Evolutionary conservation across 2,329 filamentous ascomycete species (phyloP).

Genomic region (Xylaria sp.): DNA sequence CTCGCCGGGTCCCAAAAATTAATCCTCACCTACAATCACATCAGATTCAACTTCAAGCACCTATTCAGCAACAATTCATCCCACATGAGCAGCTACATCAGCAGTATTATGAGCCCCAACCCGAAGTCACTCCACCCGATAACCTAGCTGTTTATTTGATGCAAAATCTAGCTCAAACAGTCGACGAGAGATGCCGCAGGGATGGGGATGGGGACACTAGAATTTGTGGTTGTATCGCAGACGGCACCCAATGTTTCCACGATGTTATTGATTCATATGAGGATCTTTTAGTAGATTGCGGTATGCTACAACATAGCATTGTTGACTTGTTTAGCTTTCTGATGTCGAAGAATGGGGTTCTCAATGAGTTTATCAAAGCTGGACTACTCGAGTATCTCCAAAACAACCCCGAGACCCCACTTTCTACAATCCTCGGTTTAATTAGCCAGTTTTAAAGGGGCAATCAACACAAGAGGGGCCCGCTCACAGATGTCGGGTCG

Average conservation of each 20-base stretch:
- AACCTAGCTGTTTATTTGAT: not conserved
- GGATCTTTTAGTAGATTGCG: not conserved
- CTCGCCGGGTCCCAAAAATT: not conserved
- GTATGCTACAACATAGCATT: constrained; percentile 8
- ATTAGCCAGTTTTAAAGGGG: too few relatives aligned
- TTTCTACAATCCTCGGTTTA: not conserved
- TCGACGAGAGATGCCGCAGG: not conserved
- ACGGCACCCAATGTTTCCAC: not conserved
- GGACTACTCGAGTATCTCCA: not conserved
- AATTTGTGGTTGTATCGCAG: constrained; percentile 1
- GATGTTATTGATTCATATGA: not conserved
- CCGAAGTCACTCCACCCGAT: not conserved
- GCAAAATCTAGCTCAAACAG: not conserved
- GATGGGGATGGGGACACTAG: not conserved
- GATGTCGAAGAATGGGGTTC: not conserved
- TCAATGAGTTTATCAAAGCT: fast-evolving
- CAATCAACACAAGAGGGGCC: too few relatives aligned
- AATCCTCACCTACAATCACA: not conserved
- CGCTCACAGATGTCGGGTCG: too few relatives aligned
- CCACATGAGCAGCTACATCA: not conserved
- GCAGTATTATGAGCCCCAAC: not conserved
- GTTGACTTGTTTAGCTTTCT: not conserved
- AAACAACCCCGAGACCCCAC: not conserved
- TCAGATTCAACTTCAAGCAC: not conserved
- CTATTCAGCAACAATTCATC: too few relatives aligned